phyloP scores from a whole-genome alignment of 495 filamentous ascomycete species.

The Parachaetomium inaequale region DNA sequence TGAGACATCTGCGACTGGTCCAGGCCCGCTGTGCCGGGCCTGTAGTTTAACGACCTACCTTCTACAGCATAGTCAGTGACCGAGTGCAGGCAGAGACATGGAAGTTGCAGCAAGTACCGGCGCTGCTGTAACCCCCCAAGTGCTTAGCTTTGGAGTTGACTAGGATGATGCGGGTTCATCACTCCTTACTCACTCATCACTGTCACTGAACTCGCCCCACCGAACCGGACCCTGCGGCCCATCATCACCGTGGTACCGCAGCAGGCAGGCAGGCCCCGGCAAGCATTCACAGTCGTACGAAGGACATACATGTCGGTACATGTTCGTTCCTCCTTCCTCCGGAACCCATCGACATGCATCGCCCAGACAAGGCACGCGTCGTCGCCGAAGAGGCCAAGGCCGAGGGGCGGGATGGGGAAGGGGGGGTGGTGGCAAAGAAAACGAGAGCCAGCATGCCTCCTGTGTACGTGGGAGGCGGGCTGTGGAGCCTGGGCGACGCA shows the following conservation, averaged over 20 bases:
- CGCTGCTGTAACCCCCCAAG: not conserved
- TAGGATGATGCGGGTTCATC: not conserved
- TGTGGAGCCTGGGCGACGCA: conserved; percentile 1
- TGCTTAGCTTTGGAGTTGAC: too few species aligned
- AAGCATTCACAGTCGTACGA: not conserved
- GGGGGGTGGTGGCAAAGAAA: not conserved
- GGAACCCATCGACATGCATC: not conserved
- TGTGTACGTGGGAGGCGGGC: not conserved
- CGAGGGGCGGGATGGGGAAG: not conserved
- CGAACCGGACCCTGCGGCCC: not conserved
- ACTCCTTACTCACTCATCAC: not conserved
- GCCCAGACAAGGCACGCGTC: not conserved
- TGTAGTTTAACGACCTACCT: not conserved
- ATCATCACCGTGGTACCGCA: not conserved
- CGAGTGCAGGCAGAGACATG: not conserved
- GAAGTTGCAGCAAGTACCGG: not conserved
- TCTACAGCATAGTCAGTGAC: not conserved
- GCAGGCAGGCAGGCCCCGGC: not conserved
- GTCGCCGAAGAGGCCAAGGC: not conserved
- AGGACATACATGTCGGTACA: not conserved
- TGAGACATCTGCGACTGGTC: conserved; percentile 12
- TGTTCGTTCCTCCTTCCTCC: not conserved
- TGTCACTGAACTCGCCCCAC: not conserved
- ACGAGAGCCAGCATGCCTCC: not conserved
- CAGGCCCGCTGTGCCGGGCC: not conserved